phyloP scores from a whole-genome alignment of 306 rosid genomes.

The Prosopis cineraria region DNA sequence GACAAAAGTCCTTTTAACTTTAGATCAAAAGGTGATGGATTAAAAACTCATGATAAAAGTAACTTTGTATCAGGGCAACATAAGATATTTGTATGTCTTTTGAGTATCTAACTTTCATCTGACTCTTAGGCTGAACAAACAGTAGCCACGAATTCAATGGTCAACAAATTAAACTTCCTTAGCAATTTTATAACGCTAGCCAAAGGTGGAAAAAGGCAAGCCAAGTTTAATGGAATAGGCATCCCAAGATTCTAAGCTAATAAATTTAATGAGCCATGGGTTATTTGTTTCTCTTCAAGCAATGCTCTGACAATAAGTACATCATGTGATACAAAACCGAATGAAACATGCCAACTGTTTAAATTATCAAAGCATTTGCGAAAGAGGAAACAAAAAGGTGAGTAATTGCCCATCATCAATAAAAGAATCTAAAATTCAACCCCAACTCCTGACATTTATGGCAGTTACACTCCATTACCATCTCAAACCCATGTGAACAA shows the following conservation, averaged over 20 bases:
- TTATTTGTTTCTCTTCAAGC: neutral
- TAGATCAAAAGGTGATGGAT: neutral
- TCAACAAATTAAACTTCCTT: neutral
- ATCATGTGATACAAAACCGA: neutral
- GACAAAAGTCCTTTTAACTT: neutral
- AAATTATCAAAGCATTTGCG: neutral
- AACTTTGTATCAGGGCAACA: neutral
- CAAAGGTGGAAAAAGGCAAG: neutral
- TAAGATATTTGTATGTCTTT: neutral
- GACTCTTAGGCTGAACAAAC: neutral
- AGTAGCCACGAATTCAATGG: neutral
- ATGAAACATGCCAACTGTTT: neutral
- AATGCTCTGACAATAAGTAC: neutral
- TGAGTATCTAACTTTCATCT: neutral
- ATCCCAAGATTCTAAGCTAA: neutral
- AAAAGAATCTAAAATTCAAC: slow-evolving; percentile 4
- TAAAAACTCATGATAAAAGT: neutral
- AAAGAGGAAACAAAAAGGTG: neutral
- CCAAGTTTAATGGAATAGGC: slow-evolving; percentile 14
- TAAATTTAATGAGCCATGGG: slow-evolving; percentile 1
- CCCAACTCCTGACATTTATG: neutral
- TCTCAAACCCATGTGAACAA: neutral
- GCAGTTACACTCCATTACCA: neutral
- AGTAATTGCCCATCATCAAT: neutral
- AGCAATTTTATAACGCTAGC: neutral